Evolutionary conservation across 306 rosid genomes (phyloP).

Genomic region (Hippophae tibetana): DNA sequence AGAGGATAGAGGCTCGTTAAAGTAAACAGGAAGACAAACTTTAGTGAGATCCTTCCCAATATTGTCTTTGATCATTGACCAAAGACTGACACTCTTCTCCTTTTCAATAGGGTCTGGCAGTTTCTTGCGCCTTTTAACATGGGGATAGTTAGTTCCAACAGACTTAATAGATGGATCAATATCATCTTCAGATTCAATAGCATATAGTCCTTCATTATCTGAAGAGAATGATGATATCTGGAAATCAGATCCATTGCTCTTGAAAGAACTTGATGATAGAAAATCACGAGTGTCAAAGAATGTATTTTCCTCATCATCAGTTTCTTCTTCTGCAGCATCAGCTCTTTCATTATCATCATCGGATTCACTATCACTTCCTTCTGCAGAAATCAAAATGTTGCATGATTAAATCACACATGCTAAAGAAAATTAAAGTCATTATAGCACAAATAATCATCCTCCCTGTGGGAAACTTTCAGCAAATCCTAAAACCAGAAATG

Average conservation of each 20-base stretch:
- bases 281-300: constrained; percentile 96
- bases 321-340: constrained; percentile 97
- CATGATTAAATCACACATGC: constrained; percentile 1
- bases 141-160: constrained; percentile 49
- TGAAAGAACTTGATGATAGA: constrained; percentile 90
- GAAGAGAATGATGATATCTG: constrained; percentile 84
- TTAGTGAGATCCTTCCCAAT: constrained; percentile 97
- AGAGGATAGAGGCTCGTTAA: constrained; percentile 96
- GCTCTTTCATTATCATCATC: constrained; percentile 96
- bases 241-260: constrained; percentile 81
- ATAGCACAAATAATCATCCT: not conserved
- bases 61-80: constrained; percentile 99
- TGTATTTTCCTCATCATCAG: constrained; percentile 92
- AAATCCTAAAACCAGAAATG: not conserved
- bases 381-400: constrained; percentile 34
- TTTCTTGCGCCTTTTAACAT: constrained; percentile 81
- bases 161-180: constrained; percentile 55
- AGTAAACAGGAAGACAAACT: constrained; percentile 97
- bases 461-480: not conserved
- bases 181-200: constrained; percentile 71
- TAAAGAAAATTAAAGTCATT: constrained; percentile 1
- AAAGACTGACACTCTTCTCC: constrained; percentile 96
- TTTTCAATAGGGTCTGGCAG: constrained; percentile 93
- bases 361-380: constrained; percentile 80
- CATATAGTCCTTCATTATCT: constrained; percentile 53